Conservation (phyloP, 2,329 filamentous ascomycete species). For the Cladosporium sp. region DNA sequence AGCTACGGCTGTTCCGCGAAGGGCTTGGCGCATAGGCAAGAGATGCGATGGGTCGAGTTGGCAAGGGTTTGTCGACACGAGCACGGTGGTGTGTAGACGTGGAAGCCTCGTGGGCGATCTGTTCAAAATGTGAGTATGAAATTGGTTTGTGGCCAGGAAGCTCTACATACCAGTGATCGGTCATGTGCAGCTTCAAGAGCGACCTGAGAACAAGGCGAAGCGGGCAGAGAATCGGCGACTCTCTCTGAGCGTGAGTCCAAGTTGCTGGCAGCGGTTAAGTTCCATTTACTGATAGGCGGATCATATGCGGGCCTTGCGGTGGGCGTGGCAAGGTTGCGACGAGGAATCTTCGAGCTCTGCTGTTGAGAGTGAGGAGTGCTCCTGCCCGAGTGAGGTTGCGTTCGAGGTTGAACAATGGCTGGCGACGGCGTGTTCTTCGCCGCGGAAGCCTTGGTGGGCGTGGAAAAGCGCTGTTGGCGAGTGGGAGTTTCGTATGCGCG, state of each 20-base stretch:
- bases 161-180: not conserved
- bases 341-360: conserved; percentile 34
- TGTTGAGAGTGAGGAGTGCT: conserved; percentile 20
- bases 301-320: conserved; percentile 4
- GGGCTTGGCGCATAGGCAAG: conserved; percentile 36
- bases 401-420: conserved; percentile 1
- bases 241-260: not conserved
- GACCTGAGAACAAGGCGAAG: not conserved
- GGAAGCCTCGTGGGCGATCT: not conserved
- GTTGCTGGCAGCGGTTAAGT: not conserved
- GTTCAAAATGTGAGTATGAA: not conserved
- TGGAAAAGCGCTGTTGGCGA: conserved; percentile 25
- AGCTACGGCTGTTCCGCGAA: conserved; percentile 38
- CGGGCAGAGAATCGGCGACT: not conserved
- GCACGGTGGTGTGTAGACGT: not conserved
- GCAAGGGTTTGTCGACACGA: conserved; percentile 40
- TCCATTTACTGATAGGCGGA: conserved; percentile 15
- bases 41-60: conserved; percentile 40
- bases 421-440: conserved; percentile 24
- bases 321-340: conserved; percentile 21
- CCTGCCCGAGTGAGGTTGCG: conserved; percentile 8
- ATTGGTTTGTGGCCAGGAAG: too few species aligned
- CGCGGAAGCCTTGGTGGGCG: conserved; percentile 31
- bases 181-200: not conserved
- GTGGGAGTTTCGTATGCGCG: conserved; percentile 5